A percentile compares a stretch with the other conserved stretches of the same genome.
These are phyloP conservation scores for Cladosporium sp. DNA, from an alignment of 2,329 filamentous ascomycete genomes.

Conservation along the genomic window DNA sequence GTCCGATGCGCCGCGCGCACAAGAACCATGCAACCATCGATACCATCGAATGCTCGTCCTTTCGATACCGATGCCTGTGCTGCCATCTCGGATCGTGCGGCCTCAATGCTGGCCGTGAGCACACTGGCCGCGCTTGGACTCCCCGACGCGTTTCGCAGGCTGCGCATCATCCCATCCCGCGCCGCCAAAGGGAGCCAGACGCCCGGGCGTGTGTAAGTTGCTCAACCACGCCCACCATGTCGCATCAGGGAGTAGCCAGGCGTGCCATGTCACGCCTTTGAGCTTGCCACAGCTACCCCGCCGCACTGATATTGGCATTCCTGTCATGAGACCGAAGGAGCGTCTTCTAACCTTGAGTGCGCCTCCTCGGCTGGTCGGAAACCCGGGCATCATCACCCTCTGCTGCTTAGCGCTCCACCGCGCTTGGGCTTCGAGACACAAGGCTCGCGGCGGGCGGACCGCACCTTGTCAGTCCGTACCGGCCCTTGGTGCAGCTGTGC, in stretches of 20 bases:
- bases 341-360: neutral
- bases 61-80: neutral
- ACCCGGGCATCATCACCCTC: neutral
- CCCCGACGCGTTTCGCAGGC: neutral
- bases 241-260: neutral
- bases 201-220: neutral
- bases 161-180: constrained; percentile 1
- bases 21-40: neutral
- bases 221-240: neutral
- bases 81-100: too few relatives aligned
- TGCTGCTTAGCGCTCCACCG: neutral
- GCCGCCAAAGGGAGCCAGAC: neutral
- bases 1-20: neutral
- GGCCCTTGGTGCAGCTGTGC: neutral
- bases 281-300: neutral
- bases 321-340: constrained; percentile 2
- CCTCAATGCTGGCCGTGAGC: too few relatives aligned
- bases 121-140: neutral
- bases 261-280: neutral
- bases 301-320: neutral
- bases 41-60: neutral
- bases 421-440: neutral
- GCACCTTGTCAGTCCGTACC: neutral
- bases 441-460: constrained; percentile 4
- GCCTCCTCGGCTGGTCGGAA: neutral